phyloP scores from a whole-genome alignment of 495 filamentous ascomycete genomes.

The Daldinia vernicosa region DNA sequence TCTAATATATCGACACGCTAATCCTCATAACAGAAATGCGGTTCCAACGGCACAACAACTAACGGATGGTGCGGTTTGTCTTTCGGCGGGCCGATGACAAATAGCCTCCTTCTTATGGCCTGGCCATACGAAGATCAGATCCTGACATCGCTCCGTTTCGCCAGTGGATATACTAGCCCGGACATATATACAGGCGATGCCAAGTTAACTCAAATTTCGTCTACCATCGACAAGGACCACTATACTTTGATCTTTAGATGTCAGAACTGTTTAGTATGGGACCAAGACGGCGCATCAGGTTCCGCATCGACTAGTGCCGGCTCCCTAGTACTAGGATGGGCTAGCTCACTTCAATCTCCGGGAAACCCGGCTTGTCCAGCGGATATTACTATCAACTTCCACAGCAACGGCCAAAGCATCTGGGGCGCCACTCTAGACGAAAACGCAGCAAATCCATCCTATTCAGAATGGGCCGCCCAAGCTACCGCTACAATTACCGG shows the following conservation, averaged over 20 bases:
- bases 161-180: constrained; percentile 65
- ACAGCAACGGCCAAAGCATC: constrained; percentile 57
- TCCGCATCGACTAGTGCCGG: constrained; percentile 50
- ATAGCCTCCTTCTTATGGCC: constrained; percentile 65
- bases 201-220: constrained; percentile 65
- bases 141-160: constrained; percentile 65
- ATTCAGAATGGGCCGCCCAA: constrained; percentile 52
- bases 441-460: constrained; percentile 53
- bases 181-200: constrained; percentile 67
- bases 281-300: constrained; percentile 56
- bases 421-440: constrained; percentile 53
- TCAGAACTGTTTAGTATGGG: constrained; percentile 68
- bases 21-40: constrained; percentile 24
- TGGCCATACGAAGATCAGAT: constrained; percentile 61
- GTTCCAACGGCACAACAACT: constrained; percentile 36
- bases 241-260: constrained; percentile 71
- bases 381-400: constrained; percentile 50
- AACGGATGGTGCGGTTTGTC: constrained; percentile 67
- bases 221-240: constrained; percentile 59
- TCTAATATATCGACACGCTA: constrained; percentile 30
- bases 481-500: constrained; percentile 46
- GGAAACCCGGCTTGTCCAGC: constrained; percentile 47
- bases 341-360: constrained; percentile 49
- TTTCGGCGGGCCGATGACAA: constrained; percentile 66
- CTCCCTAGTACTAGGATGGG: constrained; percentile 57